Conservation (phyloP, 2,329 filamentous ascomycete genomes). For the Ciborinia camelliae region DNA sequence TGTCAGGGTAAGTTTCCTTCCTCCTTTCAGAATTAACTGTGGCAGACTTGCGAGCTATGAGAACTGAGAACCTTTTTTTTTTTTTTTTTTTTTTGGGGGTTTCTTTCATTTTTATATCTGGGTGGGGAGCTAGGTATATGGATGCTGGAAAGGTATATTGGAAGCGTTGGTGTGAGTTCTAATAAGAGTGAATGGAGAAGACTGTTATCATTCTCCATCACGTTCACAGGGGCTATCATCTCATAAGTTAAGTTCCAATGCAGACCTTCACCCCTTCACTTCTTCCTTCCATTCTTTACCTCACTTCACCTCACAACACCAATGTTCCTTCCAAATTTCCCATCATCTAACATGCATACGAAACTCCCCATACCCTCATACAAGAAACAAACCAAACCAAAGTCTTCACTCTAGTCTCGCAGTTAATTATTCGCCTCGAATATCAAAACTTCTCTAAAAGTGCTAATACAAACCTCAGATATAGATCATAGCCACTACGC, state of each 20-base stretch:
- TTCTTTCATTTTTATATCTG: neutral
- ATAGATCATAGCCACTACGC: too few relatives aligned
- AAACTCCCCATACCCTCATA: neutral
- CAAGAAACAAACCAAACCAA: neutral
- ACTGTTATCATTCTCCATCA: too few relatives aligned
- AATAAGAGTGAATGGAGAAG: too few relatives aligned
- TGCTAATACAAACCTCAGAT: neutral
- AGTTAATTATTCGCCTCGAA: neutral
- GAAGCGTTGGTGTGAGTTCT: too few relatives aligned
- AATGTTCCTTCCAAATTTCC: fast-evolving
- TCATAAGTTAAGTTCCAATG: neutral
- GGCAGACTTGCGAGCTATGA: neutral
- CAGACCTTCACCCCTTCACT: neutral
- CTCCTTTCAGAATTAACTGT: neutral
- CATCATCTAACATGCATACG: neutral
- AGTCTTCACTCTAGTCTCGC: neutral
- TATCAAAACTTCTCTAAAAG: neutral
- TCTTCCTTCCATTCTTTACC: neutral
- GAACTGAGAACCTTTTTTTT: neutral
- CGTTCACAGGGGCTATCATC: too few relatives aligned
- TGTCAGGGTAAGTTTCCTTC: neutral
- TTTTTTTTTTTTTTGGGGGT: neutral
- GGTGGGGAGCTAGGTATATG: too few relatives aligned
- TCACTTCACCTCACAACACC: neutral
- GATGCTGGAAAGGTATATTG: too few relatives aligned